Percentiles rank a stretch among this genome's conserved stretches.
Conservation (phyloP, 441 rosid genomes). For the Hypseocharis bilobata region DNA sequence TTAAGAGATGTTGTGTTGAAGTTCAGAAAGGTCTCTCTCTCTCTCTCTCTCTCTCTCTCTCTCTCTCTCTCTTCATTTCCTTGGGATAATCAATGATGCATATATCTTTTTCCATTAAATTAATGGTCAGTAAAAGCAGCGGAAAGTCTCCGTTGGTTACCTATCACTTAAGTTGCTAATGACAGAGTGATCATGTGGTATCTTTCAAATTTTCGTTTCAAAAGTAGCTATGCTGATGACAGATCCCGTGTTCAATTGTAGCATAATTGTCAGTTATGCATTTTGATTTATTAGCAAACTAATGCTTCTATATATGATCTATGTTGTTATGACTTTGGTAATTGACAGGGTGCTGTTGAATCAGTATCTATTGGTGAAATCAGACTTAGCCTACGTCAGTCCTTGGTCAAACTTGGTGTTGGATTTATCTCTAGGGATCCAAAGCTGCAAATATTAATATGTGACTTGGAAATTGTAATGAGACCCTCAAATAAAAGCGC, state of each 20-base stretch:
- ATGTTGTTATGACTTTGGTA: constrained; percentile 20
- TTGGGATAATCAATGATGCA: constrained; percentile 4
- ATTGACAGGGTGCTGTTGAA: constrained; percentile 81
- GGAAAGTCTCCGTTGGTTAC: not conserved
- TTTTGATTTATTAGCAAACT: not conserved
- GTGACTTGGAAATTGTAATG: constrained; percentile 71
- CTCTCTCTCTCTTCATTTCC: not conserved
- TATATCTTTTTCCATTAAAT: not conserved
- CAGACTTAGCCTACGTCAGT: no score
- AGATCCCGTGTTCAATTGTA: not conserved
- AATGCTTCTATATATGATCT: no score
- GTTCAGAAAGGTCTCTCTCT: constrained; percentile 56
- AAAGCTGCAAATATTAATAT: constrained; percentile 72
- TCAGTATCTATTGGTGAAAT: constrained; percentile 84
- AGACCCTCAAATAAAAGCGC: constrained; percentile 55
- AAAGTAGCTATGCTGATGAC: no score
- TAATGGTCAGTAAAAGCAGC: not conserved
- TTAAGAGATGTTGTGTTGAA: constrained; percentile 69
- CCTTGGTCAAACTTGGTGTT: constrained; percentile 82
- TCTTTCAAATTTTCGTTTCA: no score
- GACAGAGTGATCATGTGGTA: not conserved
- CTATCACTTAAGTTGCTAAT: not conserved
- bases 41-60: not conserved
- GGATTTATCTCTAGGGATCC: constrained; percentile 85
- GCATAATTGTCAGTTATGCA: not conserved